A percentile compares a stretch with the other conserved stretches of the same genome.
These are phyloP conservation scores for Whalleya microplaca DNA, from an alignment of 2,329 filamentous ascomycete species.

Conservation along the genomic window DNA sequence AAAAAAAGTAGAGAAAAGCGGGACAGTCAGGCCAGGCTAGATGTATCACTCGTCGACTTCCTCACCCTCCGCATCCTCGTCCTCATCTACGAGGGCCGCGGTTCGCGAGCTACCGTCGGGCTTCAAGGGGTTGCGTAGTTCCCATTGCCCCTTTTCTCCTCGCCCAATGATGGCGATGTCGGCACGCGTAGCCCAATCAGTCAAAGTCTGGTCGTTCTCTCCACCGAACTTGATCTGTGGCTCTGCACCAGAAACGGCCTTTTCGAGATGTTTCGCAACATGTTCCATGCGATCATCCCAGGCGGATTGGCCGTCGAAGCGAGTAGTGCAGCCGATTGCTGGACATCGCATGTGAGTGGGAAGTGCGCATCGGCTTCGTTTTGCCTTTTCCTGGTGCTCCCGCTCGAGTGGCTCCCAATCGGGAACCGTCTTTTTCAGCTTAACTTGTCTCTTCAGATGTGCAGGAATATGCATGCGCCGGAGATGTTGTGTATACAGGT, in stretches of 20 bases:
- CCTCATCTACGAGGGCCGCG: constrained; percentile 8
- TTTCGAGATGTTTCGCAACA: constrained; percentile 78
- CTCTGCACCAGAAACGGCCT: constrained; percentile 42
- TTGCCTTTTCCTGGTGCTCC: constrained; percentile 60
- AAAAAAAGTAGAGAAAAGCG: not conserved
- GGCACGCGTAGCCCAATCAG: constrained; percentile 36
- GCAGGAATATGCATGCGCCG: constrained; percentile 78
- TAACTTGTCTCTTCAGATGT: constrained; percentile 43
- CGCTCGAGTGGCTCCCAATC: constrained; percentile 60
- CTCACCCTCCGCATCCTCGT: constrained; percentile 37
- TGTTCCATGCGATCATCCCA: constrained; percentile 92
- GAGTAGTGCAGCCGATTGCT: constrained; percentile 58
- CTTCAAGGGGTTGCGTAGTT: constrained; percentile 36
- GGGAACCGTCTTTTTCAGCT: constrained; percentile 39
- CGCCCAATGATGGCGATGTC: constrained; percentile 35
- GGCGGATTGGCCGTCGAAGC: constrained; percentile 64
- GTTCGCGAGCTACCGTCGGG: constrained; percentile 8
- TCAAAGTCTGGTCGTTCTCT: constrained; percentile 32
- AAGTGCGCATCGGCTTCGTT: constrained; percentile 61
- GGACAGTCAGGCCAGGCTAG: not conserved
- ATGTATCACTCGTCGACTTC: constrained; percentile 33
- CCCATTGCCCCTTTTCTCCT: constrained; percentile 31
- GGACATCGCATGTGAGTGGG: constrained; percentile 67
- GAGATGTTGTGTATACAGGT: constrained; percentile 87
- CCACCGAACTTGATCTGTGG: constrained; percentile 33